Evolutionary conservation across 2,329 filamentous ascomycete genomes (phyloP).

Genomic region (Botrytis tulipae): DNA sequence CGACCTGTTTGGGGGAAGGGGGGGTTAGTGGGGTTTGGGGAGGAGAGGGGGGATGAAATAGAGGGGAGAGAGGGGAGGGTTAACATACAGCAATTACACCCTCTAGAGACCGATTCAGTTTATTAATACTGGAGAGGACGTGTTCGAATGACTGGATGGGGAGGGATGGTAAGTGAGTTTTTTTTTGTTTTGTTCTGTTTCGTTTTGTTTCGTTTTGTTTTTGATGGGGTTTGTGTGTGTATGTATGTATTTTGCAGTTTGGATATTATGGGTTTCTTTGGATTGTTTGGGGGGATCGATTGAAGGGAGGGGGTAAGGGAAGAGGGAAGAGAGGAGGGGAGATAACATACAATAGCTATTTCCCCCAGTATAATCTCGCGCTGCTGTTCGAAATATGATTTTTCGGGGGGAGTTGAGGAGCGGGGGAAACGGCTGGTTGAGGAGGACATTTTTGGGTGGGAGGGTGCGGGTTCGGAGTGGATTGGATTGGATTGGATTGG

Average conservation of each 20-base stretch:
- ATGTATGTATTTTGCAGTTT: too few relatives aligned
- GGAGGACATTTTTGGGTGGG: background rate
- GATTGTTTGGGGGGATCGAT: too few relatives aligned
- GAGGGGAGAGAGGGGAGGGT: too few relatives aligned
- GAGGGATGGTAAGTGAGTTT: background rate
- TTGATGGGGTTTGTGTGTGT: too few relatives aligned
- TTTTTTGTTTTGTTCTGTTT: too few relatives aligned
- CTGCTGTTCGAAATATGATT: constrained; percentile 74
- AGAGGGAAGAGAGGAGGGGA: background rate
- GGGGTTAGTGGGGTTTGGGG: background rate
- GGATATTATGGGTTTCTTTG: too few relatives aligned
- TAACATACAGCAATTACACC: constrained; percentile 73
- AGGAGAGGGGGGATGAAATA: too few relatives aligned
- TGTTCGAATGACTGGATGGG: constrained; percentile 68
- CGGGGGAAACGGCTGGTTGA: constrained; percentile 2
- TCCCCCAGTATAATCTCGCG: constrained; percentile 69
- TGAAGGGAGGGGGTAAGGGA: too few relatives aligned
- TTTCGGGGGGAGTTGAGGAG: constrained; percentile 41
- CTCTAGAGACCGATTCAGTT: constrained; percentile 87
- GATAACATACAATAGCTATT: constrained; percentile 61
- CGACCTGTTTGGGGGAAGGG: constrained; percentile 56
- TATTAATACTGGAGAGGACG: constrained; percentile 93
- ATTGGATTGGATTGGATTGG: background rate
- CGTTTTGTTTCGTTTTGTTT: background rate
- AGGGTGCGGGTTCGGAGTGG: too few relatives aligned